phyloP scores from a whole-genome alignment of 805 yeast species.

The Lipomyces orientalis region DNA sequence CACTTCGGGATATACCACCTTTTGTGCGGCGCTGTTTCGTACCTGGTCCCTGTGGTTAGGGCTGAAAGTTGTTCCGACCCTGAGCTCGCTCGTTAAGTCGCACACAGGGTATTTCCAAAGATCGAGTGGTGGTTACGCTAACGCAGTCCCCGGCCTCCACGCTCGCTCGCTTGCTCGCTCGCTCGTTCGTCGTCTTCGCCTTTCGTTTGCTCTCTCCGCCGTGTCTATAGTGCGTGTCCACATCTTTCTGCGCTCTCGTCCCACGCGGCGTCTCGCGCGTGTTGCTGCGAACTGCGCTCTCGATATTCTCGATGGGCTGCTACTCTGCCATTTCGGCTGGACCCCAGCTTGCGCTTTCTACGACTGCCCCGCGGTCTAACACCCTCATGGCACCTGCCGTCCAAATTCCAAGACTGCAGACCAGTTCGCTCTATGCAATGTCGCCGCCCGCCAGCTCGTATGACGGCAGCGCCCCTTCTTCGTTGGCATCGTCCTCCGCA shows the following conservation, averaged over 20 bases:
- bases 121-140: background rate
- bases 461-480: conserved; percentile 8
- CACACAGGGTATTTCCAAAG: background rate
- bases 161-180: background rate
- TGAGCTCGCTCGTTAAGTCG: background rate
- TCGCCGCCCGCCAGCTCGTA: conserved; percentile 1
- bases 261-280: background rate
- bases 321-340: background rate
- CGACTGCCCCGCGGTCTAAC: background rate
- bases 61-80: background rate
- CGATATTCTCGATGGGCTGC: background rate
- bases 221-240: background rate
- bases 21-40: background rate
- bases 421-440: background rate
- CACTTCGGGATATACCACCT: background rate
- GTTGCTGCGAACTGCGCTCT: background rate
- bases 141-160: background rate
- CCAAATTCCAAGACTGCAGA: background rate
- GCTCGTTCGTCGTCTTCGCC: background rate
- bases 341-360: background rate
- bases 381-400: background rate
- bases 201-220: background rate
- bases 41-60: background rate
- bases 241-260: background rate
- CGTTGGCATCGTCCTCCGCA: conserved; percentile 6